Percentiles rank a stretch among this genome's conserved stretches.
Conservation (phyloP, 805 yeast species). For the Henningerozyma blattae region DNA sequence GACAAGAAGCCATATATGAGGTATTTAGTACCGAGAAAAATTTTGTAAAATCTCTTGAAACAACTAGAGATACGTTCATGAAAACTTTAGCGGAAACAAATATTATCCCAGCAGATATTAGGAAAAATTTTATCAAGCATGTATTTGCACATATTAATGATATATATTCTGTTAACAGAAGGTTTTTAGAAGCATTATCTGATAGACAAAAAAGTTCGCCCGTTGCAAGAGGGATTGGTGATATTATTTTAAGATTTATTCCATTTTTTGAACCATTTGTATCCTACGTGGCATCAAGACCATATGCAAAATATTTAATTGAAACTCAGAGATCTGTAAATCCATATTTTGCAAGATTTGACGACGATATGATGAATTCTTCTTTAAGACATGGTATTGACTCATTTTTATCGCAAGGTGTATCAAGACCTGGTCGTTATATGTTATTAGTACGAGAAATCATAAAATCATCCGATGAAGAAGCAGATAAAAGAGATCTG, state of each 20-base stretch:
- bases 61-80: conserved; percentile 87
- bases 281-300: conserved; percentile 86
- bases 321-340: conserved; percentile 88
- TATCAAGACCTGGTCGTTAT: conserved; percentile 91
- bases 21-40: conserved; percentile 89
- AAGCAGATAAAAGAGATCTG: conserved; percentile 37
- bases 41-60: conserved; percentile 88
- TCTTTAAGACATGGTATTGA: conserved; percentile 52
- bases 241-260: conserved; percentile 70
- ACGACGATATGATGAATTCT: conserved; percentile 76
- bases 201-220: conserved; percentile 79
- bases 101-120: conserved; percentile 76
- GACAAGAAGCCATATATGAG: conserved; percentile 94
- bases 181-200: conserved; percentile 80
- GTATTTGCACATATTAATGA: conserved; percentile 88
- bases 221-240: conserved; percentile 78
- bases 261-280: conserved; percentile 88
- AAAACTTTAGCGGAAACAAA: conserved; percentile 79
- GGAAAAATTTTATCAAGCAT: conserved; percentile 83
- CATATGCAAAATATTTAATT: conserved; percentile 89
- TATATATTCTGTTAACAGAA: conserved; percentile 69
- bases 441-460: conserved; percentile 76
- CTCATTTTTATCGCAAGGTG: conserved; percentile 88
- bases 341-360: conserved; percentile 83
- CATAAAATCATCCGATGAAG: conserved; percentile 75